phyloP scores from a whole-genome alignment of 108 stramenopile genomes.

The Fragilaria crotonensis region DNA sequence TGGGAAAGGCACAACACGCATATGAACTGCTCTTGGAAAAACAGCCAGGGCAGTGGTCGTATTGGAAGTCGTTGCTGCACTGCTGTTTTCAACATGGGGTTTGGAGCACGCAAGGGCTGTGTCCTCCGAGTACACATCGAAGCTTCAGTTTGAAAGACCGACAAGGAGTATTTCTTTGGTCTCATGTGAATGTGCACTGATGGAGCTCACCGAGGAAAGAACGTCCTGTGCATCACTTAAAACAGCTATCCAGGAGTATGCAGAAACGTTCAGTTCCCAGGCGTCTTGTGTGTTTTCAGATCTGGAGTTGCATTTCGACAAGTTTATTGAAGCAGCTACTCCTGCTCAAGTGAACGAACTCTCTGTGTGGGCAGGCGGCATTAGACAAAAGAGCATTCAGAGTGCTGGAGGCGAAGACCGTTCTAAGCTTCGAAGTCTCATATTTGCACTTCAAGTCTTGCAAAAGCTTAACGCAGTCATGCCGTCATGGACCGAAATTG shows the following conservation, averaged over 20 bases:
- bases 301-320: conserved; percentile 38
- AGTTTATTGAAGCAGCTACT: background rate
- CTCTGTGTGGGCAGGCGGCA: conserved; percentile 30
- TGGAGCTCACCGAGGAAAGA: background rate
- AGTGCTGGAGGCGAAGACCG: conserved; percentile 1
- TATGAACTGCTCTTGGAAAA: conserved; percentile 36
- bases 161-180: background rate
- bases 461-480: conserved; percentile 12
- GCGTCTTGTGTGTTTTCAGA: conserved; percentile 66
- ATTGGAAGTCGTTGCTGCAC: conserved; percentile 54
- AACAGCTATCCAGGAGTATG: conserved; percentile 36
- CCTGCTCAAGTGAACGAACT: background rate
- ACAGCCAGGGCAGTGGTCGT: conserved; percentile 70
- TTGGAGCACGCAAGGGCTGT: background rate
- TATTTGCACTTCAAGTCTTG: conserved; percentile 48
- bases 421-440: conserved; percentile 37
- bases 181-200: background rate
- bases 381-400: conserved; percentile 23
- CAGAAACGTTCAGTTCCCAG: conserved; percentile 35
- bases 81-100: conserved; percentile 2
- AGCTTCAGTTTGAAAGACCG: background rate
- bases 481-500: conserved; percentile 24
- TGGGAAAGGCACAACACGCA: conserved; percentile 31
- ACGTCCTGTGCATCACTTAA: background rate
- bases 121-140: background rate